Evolutionary conservation across 768 basidiomycete genomes (phyloP).

Genomic region (Boletus sp.): DNA sequence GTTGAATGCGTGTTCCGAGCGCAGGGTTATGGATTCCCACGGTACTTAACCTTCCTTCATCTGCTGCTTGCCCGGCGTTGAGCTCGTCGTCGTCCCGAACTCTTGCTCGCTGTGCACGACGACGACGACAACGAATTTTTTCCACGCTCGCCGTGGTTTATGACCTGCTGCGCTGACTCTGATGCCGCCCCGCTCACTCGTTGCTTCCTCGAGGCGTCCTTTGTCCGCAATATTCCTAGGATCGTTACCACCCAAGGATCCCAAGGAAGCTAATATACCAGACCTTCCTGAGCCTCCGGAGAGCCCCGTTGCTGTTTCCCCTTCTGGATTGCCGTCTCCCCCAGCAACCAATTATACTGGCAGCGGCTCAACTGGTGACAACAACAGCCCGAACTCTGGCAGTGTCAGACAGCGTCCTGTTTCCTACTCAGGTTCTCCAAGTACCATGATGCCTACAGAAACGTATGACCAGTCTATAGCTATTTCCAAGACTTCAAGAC

Average conservation of each 20-base stretch:
- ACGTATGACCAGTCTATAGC: slow-evolving; percentile 35
- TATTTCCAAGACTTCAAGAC: slow-evolving; percentile 28
- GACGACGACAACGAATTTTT: slow-evolving; percentile 16
- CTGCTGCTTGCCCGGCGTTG: slow-evolving; percentile 10
- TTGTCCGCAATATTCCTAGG: slow-evolving; percentile 63
- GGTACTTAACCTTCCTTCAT: slow-evolving; percentile 18
- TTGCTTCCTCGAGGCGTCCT: slow-evolving; percentile 47
- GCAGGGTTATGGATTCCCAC: slow-evolving; percentile 23
- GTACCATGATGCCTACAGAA: slow-evolving; percentile 41
- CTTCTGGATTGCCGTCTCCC: slow-evolving; percentile 76
- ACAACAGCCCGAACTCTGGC: slow-evolving; percentile 41
- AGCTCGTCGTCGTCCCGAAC: slow-evolving; percentile 22
- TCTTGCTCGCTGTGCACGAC: slow-evolving; percentile 28
- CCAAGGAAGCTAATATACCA: slow-evolving; percentile 45
- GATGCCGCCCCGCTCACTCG: slow-evolving; percentile 52
- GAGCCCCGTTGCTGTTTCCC: slow-evolving; percentile 53
- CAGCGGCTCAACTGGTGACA: slow-evolving; percentile 72
- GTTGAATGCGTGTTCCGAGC: neutral
- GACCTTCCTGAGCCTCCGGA: slow-evolving; percentile 67
- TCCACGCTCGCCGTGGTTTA: slow-evolving; percentile 23
- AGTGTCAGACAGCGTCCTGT: slow-evolving; percentile 37
- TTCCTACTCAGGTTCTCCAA: slow-evolving; percentile 26
- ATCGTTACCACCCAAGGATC: slow-evolving; percentile 40
- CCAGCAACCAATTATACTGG: slow-evolving; percentile 86
- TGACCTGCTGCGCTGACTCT: slow-evolving; percentile 27